phyloP scores from a whole-genome alignment of 139 green algal genomes.

The Chlorella vulgaris region DNA sequence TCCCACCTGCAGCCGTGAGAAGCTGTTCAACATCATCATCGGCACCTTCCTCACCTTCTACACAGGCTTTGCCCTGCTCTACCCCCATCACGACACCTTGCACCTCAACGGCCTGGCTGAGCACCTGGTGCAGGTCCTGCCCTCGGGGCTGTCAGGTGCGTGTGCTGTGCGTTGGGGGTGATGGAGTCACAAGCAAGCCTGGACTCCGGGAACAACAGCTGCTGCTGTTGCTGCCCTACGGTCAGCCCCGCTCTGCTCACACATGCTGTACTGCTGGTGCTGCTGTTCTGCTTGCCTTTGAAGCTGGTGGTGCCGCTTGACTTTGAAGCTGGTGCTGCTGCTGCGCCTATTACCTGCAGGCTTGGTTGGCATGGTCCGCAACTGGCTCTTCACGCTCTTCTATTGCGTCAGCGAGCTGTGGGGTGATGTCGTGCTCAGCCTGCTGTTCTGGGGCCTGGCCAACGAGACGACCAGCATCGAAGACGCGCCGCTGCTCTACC shows the following conservation, averaged over 20 bases:
- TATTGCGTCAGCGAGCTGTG: conserved; percentile 90
- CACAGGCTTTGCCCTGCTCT: conserved; percentile 80
- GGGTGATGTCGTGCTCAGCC: conserved; percentile 88
- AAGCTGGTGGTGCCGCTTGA: too few relatives aligned
- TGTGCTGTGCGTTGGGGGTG: neutral
- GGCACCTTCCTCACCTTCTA: conserved; percentile 85
- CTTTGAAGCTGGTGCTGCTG: too few relatives aligned
- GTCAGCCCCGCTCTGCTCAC: too few relatives aligned
- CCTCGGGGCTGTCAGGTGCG: conserved; percentile 34
- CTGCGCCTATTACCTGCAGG: conserved; percentile 41
- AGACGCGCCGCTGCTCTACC: conserved; percentile 91
- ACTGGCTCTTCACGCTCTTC: conserved; percentile 97
- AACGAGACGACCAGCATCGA: conserved; percentile 93
- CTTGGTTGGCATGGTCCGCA: conserved; percentile 83
- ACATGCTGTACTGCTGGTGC: too few relatives aligned
- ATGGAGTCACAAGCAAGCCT: too few relatives aligned
- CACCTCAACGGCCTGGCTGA: conserved; percentile 70
- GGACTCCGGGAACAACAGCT: too few relatives aligned
- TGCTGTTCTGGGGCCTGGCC: conserved; percentile 94
- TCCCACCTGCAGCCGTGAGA: conserved; percentile 37
- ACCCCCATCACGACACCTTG: conserved; percentile 80
- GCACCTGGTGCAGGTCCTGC: conserved; percentile 38
- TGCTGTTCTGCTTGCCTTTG: too few relatives aligned
- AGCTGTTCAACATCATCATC: conserved; percentile 92
- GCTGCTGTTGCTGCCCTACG: too few relatives aligned